Conservation (phyloP, 345 rosid species). For the Bruguiera gymnorhiza region DNA sequence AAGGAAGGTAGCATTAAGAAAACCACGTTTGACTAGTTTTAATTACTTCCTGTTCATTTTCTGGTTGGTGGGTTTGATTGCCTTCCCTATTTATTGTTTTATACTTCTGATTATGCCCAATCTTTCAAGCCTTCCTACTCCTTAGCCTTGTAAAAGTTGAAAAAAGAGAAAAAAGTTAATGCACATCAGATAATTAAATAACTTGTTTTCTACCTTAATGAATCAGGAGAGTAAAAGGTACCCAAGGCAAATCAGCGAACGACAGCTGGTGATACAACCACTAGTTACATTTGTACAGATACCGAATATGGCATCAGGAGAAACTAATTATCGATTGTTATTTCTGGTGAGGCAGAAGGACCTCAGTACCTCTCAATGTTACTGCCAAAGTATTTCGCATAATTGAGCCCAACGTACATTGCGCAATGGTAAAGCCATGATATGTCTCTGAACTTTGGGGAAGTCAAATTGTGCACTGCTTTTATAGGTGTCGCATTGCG, state of each 20-base stretch:
- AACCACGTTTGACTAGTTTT: constrained; percentile 15
- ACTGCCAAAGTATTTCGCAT: not conserved
- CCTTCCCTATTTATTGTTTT: not conserved
- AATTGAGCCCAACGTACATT: not conserved
- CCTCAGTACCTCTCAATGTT: not conserved
- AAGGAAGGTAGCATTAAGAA: constrained; percentile 2
- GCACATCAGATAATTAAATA: too few relatives aligned
- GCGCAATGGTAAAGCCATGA: not conserved
- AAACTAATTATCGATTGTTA: not conserved
- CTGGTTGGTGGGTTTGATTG: not conserved
- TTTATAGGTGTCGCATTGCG: not conserved
- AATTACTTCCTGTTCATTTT: not conserved
- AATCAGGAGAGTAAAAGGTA: not conserved
- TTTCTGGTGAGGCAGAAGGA: not conserved
- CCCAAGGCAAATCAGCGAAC: not conserved
- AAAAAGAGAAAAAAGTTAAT: too few relatives aligned
- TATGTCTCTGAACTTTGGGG: not conserved
- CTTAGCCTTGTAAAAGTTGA: too few relatives aligned
- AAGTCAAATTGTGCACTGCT: not conserved
- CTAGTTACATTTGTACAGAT: not conserved
- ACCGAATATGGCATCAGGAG: not conserved
- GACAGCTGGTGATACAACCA: not conserved
- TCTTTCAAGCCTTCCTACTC: too few relatives aligned
- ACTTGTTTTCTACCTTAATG: not conserved
- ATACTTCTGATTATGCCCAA: too few relatives aligned